phyloP scores from a whole-genome alignment of 345 rosid genomes.

The Streptanthus diversifolius region DNA sequence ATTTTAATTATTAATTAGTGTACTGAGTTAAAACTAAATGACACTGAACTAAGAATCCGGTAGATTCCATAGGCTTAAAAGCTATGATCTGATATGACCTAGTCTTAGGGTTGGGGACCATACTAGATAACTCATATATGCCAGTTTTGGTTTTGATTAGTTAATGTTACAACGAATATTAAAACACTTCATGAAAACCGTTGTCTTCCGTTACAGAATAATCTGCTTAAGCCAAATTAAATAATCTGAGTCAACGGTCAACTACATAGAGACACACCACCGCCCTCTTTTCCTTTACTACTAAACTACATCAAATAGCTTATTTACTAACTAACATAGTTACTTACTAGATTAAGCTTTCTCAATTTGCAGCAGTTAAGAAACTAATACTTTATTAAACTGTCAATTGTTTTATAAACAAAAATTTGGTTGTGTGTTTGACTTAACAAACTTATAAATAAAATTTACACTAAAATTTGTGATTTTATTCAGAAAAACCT shows the following conservation, averaged over 20 bases:
- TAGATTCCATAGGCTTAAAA: slow-evolving; percentile 24
- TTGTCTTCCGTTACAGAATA: slow-evolving; percentile 24
- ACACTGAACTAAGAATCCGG: slow-evolving; percentile 22
- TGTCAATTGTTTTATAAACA: not conserved
- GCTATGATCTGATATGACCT: slow-evolving; percentile 11
- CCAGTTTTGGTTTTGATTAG: slow-evolving; percentile 13
- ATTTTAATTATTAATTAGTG: not conserved
- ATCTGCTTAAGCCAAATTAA: slow-evolving; percentile 3
- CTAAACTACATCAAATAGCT: not conserved
- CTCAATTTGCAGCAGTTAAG: not conserved
- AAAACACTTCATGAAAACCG: not conserved
- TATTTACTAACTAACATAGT: not conserved
- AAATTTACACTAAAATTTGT: not conserved
- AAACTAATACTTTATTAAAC: not conserved
- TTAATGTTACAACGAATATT: not conserved
- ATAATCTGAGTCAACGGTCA: slow-evolving; percentile 43
- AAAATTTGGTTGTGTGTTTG: not conserved
- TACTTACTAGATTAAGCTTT: not conserved
- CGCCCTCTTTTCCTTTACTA: not conserved
- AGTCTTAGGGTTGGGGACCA: slow-evolving; percentile 28
- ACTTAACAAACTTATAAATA: not conserved
- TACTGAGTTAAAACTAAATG: slow-evolving; percentile 1
- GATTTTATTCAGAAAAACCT: not conserved
- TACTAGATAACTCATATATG: slow-evolving; percentile 2
- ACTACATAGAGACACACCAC: slow-evolving; percentile 25